Percentiles rank a stretch among this genome's conserved stretches.
Conservation (phyloP, 495 filamentous ascomycete species). For the Usnea hakonensis region DNA sequence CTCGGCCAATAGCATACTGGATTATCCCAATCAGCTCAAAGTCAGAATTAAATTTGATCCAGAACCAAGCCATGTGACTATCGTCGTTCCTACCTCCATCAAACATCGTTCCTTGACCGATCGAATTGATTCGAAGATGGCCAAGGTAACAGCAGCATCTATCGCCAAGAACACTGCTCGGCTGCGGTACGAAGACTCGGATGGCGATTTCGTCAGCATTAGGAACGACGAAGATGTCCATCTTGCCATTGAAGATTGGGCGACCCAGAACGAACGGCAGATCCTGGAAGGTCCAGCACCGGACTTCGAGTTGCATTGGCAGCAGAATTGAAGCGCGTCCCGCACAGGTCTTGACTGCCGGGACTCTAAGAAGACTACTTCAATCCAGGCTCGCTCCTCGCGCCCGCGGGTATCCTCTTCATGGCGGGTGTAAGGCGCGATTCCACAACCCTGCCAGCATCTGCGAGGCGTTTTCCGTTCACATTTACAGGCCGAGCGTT, state of each 20-base stretch:
- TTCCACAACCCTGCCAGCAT: not conserved
- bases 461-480: not conserved
- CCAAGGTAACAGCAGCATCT: constrained; percentile 68
- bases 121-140: constrained; percentile 93
- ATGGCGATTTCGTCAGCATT: constrained; percentile 87
- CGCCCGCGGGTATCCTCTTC: not conserved
- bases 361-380: not conserved
- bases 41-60: constrained; percentile 84
- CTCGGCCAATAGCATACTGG: constrained; percentile 10
- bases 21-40: constrained; percentile 64
- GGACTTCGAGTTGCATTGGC: constrained; percentile 77
- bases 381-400: not conserved
- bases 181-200: constrained; percentile 84
- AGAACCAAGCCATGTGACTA: constrained; percentile 70
- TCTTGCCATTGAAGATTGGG: constrained; percentile 87
- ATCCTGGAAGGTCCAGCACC: constrained; percentile 59
- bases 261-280: constrained; percentile 60
- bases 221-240: constrained; percentile 92
- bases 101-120: constrained; percentile 85
- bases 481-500: not conserved
- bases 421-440: not conserved
- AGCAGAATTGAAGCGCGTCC: constrained; percentile 27
- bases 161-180: constrained; percentile 71
- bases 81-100: constrained; percentile 90
- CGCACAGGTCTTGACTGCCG: not conserved